Base-by-base conservation (phyloP, 768 basidiomycete species). In the Tulasnella sp. region DNA sequence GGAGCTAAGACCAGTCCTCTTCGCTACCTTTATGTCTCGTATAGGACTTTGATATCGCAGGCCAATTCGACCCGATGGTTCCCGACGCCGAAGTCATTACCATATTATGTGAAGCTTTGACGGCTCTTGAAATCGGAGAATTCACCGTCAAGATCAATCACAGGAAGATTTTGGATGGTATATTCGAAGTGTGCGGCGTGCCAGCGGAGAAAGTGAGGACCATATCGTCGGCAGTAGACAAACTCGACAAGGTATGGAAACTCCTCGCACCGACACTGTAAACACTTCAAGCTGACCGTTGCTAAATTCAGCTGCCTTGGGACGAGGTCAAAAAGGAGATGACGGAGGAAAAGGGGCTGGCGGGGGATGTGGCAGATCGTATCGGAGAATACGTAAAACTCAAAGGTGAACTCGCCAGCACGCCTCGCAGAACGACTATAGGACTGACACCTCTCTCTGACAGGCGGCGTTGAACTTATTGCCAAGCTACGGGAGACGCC, bases 311-410 rank as follows among this genome's bases (percentile, higher is more conserved):
- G 93, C 84, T 91, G 31, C 88, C 97, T 0, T 99, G 97, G 97
- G 80, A 82, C 1, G 95, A 97, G 68, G 97, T 99, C 12, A 93
- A 91, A 84, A 92, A 91, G 80, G 97, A 99, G 83, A 99, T 99
- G 97, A 94, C 91, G 0, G 91, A 91, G 0, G 96, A 99, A 81
- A 99, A 99, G 81, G 95, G 96, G 0, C 85, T 99, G 25, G 91
- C 92, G 79, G 83, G 88, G 14, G 87, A 85, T 7, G 87, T 91
- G 3, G 96, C 97, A 0, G 97, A 99, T 84, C 91, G 88, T 83
- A 99, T 99, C 80, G 97, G 97, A 29, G 93, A 96, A 82, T 99
- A 97, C 81, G 97, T 99, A 78, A 96, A 94, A 81, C 88, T 91
- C 82, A 98, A 97, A 85, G 97, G 96, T 92, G 73, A 76, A 14